phyloP scores from a whole-genome alignment of 805 yeast genomes.

The Candida easanensis region DNA sequence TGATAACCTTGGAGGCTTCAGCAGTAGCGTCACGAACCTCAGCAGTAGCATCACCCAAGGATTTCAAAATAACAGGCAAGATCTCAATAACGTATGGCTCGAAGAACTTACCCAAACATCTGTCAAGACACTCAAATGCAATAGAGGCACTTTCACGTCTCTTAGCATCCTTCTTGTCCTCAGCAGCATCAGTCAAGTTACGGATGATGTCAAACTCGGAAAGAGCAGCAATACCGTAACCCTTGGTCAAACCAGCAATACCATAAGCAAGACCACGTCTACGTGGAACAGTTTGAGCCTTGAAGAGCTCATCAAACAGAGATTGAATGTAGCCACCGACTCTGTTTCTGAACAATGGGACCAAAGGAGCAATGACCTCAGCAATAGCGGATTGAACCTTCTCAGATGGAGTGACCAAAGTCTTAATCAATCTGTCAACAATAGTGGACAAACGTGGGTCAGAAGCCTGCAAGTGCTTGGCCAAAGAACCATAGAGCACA shows the following conservation, averaged over 20 bases:
- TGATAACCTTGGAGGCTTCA: conserved; percentile 79
- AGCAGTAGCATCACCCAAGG: conserved; percentile 78
- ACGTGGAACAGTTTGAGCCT: conserved; percentile 40
- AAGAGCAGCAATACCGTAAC: conserved; percentile 78
- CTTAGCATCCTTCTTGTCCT: conserved; percentile 71
- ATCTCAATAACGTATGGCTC: conserved; percentile 94
- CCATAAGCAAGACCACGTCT: conserved; percentile 97
- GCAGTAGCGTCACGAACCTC: conserved; percentile 91
- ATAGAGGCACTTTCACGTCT: conserved; percentile 86
- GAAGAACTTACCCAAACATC: conserved; percentile 68
- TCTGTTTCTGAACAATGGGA: conserved; percentile 48
- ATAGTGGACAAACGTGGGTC: conserved; percentile 68
- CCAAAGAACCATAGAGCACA: conserved; percentile 86
- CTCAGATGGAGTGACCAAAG: conserved; percentile 85
- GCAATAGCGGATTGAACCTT: conserved; percentile 87
- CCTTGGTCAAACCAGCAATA: conserved; percentile 88
- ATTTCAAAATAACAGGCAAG: conserved; percentile 74
- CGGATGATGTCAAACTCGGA: conserved; percentile 77
- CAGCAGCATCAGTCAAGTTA: conserved; percentile 75
- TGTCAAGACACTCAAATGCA: conserved; percentile 82
- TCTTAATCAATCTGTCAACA: conserved; percentile 64
- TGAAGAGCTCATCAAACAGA: conserved; percentile 59
- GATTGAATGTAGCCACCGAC: conserved; percentile 54
- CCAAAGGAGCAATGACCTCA: conserved; percentile 82
- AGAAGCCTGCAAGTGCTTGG: conserved; percentile 67